phyloP scores from a whole-genome alignment of 768 basidiomycete genomes.

The Pholiota microspora region DNA sequence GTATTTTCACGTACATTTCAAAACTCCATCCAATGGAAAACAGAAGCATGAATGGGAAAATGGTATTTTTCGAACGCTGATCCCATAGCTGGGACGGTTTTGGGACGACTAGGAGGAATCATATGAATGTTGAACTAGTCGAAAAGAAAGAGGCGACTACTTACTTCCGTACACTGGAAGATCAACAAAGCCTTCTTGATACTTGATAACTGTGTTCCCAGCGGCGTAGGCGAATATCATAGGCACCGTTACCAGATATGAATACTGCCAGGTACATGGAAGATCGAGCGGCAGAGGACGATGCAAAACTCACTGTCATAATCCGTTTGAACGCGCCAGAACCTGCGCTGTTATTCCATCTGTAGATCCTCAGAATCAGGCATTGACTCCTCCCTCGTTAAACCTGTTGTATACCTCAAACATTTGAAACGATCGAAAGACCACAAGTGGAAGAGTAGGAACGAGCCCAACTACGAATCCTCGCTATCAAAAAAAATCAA shows the following conservation, averaged over 20 bases:
- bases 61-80: constrained; percentile 37
- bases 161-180: constrained; percentile 47
- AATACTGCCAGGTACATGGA: constrained; percentile 48
- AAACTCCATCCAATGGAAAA: constrained; percentile 70
- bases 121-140: not conserved
- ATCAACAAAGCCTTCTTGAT: constrained; percentile 57
- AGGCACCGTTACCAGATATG: constrained; percentile 66
- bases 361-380: constrained; percentile 22
- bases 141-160: constrained; percentile 21
- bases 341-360: constrained; percentile 67
- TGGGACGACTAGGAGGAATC: constrained; percentile 49
- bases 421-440: constrained; percentile 79
- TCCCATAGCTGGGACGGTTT: constrained; percentile 64
- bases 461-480: constrained; percentile 47
- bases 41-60: constrained; percentile 64
- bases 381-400: not conserved
- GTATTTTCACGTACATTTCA: constrained; percentile 59
- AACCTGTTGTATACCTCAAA: constrained; percentile 41
- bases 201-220: constrained; percentile 73
- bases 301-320: constrained; percentile 63
- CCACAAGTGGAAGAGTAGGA: constrained; percentile 75
- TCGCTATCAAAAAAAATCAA: not conserved
- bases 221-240: constrained; percentile 54
- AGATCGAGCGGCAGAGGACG: not conserved
- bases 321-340: constrained; percentile 81